phyloP scores from a whole-genome alignment of 2,329 filamentous ascomycete species.

The Claviceps digitariae region DNA sequence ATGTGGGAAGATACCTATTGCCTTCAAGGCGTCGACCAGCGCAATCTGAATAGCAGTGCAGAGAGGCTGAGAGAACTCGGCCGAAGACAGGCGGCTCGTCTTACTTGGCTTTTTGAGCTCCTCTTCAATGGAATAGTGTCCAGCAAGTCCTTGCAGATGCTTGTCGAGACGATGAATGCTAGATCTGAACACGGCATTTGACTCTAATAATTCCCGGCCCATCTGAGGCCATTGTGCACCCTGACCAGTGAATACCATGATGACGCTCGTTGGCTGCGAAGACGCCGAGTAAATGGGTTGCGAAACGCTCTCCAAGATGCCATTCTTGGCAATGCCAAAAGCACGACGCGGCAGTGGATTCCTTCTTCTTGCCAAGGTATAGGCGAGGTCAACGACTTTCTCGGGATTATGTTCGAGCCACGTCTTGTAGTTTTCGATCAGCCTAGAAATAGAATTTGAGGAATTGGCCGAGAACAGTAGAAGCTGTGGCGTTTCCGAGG shows the following conservation, averaged over 20 bases:
- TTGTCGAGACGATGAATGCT: conserved; percentile 6
- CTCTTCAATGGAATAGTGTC: neutral
- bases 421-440: neutral
- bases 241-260: conserved; percentile 25
- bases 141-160: neutral
- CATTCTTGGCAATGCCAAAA: neutral
- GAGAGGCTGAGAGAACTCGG: conserved; percentile 32
- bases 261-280: neutral
- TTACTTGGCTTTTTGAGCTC: conserved; percentile 11
- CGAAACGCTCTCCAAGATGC: conserved; percentile 3
- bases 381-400: neutral
- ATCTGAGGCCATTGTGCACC: conserved; percentile 31
- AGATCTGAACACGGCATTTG: conserved; percentile 8
- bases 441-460: neutral
- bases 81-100: conserved; percentile 14
- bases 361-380: neutral
- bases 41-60: conserved; percentile 41
- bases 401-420: neutral
- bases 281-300: neutral
- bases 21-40: conserved; percentile 22
- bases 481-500: neutral
- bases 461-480: neutral
- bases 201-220: conserved; percentile 17
- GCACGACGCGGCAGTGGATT: neutral
- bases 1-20: conserved; percentile 15